phyloP scores from a whole-genome alignment of 345 rosid genomes.

The Anacardium occidentale region DNA sequence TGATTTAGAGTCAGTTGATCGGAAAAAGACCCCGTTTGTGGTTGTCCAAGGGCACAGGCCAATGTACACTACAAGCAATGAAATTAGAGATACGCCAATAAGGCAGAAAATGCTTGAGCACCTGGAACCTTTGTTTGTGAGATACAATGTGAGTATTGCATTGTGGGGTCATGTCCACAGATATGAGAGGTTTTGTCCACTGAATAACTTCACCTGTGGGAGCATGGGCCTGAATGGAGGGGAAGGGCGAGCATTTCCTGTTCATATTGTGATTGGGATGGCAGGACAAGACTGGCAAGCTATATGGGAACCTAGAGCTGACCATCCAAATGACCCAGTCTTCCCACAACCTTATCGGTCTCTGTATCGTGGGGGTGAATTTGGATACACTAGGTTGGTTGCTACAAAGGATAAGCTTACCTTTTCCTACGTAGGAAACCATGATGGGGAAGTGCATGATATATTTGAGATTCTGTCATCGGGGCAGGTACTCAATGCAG shows the following conservation, averaged over 20 bases:
- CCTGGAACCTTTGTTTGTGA: slow-evolving; percentile 77
- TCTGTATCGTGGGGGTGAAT: slow-evolving; percentile 87
- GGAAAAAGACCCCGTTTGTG: slow-evolving; percentile 73
- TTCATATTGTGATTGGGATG: slow-evolving; percentile 95
- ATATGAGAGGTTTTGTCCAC: slow-evolving; percentile 88
- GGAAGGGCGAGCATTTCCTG: slow-evolving; percentile 59
- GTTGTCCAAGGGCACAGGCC: slow-evolving; percentile 92
- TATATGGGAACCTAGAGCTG: slow-evolving; percentile 74
- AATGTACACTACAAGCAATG: slow-evolving; percentile 84
- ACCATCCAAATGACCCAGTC: slow-evolving; percentile 61
- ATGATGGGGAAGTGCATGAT: slow-evolving; percentile 88
- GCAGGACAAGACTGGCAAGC: slow-evolving; percentile 93
- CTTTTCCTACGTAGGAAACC: slow-evolving; percentile 76
- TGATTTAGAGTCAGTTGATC: slow-evolving; percentile 76
- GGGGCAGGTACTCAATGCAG: slow-evolving; percentile 59
- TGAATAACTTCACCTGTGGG: slow-evolving; percentile 76
- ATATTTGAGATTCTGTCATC: slow-evolving; percentile 72
- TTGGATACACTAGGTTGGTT: slow-evolving; percentile 78
- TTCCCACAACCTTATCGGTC: slow-evolving; percentile 78
- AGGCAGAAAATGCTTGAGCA: slow-evolving; percentile 64
- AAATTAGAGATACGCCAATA: slow-evolving; percentile 52
- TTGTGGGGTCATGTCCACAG: slow-evolving; percentile 96
- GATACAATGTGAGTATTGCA: slow-evolving; percentile 71
- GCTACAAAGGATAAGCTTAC: slow-evolving; percentile 78
- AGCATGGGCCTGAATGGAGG: slow-evolving; percentile 33